These are phyloP conservation scores for Ephemerocybe angulata DNA, from an alignment of 768 basidiomycete genomes.

Conservation along the genomic window DNA sequence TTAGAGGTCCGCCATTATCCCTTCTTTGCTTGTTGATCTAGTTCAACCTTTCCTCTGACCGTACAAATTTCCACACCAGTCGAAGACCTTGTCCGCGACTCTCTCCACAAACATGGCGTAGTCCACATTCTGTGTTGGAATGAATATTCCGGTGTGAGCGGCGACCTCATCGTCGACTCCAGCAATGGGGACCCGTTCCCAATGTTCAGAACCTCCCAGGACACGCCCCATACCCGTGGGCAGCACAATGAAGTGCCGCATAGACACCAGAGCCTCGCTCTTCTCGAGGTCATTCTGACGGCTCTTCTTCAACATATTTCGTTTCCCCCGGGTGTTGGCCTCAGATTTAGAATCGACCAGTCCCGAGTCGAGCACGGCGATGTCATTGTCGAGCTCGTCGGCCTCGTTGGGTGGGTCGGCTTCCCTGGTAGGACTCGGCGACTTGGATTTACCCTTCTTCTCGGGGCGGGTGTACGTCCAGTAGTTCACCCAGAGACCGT, in stretches of 20 bases:
- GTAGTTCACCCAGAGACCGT: constrained; percentile 56
- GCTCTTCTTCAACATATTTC: constrained; percentile 18
- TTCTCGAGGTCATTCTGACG: constrained; percentile 22
- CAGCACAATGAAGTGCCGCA: constrained; percentile 50
- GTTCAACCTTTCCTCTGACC: no score
- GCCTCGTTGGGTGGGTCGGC: constrained; percentile 6
- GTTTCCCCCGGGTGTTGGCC: constrained; percentile 16
- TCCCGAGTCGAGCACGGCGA: constrained; percentile 25
- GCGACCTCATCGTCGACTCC: constrained; percentile 54
- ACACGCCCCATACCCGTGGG: constrained; percentile 41
- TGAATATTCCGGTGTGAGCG: constrained; percentile 55
- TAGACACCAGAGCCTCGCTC: constrained; percentile 16
- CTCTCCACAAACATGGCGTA: constrained; percentile 47
- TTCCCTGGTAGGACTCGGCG: constrained; percentile 10
- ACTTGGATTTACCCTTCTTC: constrained; percentile 8
- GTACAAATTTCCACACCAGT: constrained; percentile 35
- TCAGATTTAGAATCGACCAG: constrained; percentile 14
- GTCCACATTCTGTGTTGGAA: constrained; percentile 44
- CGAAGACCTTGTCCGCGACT: constrained; percentile 38
- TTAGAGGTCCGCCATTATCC: no score
- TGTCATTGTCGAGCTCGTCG: constrained; percentile 20
- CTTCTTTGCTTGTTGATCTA: no score
- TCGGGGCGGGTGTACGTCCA: constrained; percentile 48
- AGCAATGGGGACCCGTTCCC: constrained; percentile 49
- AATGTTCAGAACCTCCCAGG: constrained; percentile 42